phyloP scores from a whole-genome alignment of 2,329 filamentous ascomycete species.

The Ophiobolus disseminans region DNA sequence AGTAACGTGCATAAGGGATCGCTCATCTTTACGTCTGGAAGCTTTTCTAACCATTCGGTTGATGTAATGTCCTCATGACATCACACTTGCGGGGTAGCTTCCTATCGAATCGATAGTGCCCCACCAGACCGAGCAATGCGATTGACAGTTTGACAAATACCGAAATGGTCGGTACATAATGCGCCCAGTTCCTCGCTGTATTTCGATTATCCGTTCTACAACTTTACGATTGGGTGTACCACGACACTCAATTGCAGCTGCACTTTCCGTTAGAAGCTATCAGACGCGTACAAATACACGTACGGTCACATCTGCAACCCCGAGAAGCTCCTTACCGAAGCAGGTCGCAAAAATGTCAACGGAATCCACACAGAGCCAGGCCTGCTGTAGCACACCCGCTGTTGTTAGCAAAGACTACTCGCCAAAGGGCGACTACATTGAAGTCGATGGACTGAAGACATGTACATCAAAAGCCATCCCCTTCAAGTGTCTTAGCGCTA shows the following conservation, averaged over 20 bases:
- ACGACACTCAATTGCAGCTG: constrained; percentile 18
- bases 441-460: constrained; percentile 67
- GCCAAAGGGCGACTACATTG: constrained; percentile 65
- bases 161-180: constrained; percentile 1
- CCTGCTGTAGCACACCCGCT: constrained; percentile 59
- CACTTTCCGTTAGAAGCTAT: background rate
- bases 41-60: background rate
- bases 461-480: constrained; percentile 50
- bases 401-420: constrained; percentile 60
- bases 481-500: background rate
- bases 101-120: constrained; percentile 1
- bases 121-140: constrained; percentile 1
- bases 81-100: constrained; percentile 6
- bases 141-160: constrained; percentile 4
- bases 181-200: background rate
- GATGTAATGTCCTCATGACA: background rate
- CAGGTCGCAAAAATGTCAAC: constrained; percentile 40
- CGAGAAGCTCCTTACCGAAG: constrained; percentile 7
- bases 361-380: constrained; percentile 46
- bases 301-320: background rate
- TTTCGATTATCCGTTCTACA: constrained; percentile 1
- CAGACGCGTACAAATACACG: too few species aligned
- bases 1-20: too few species aligned
- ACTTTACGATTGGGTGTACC: constrained; percentile 4
- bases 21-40: background rate